Conservation (phyloP, 768 basidiomycete species). For the Arthromyces matolae region DNA sequence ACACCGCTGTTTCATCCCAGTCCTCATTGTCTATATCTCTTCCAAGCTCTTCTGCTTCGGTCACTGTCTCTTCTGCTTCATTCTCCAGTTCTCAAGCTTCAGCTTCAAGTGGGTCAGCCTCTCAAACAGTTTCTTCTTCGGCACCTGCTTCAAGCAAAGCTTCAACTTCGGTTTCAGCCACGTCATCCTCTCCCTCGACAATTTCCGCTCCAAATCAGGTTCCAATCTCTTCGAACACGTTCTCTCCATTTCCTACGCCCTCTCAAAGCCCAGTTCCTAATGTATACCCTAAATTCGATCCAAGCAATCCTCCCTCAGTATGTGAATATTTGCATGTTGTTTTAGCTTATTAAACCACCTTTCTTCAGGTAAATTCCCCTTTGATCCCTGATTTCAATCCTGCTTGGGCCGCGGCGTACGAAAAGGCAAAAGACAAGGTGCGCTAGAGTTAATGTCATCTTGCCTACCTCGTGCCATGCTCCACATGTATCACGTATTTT, state of each 20-base stretch:
- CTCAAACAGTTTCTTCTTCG: slow-evolving; percentile 1
- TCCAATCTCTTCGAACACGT: slow-evolving; percentile 17
- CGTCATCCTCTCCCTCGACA: slow-evolving; percentile 5
- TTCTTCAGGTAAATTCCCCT: slow-evolving; percentile 28
- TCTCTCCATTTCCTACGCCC: slow-evolving; percentile 62
- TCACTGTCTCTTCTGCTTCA: not conserved
- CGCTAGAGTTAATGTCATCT: slow-evolving; percentile 13
- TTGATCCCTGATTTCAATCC: slow-evolving; percentile 45
- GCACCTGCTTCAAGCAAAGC: not conserved
- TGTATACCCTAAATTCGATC: slow-evolving; percentile 52
- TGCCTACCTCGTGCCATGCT: not conserved
- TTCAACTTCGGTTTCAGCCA: slow-evolving; percentile 1
- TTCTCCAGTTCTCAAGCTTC: not conserved
- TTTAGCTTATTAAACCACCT: not conserved
- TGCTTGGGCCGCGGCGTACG: slow-evolving; percentile 58
- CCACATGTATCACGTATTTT: not conserved
- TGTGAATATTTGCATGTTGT: slow-evolving; percentile 12
- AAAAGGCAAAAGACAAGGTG: slow-evolving; percentile 55
- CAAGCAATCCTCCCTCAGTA: slow-evolving; percentile 54
- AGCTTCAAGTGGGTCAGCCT: slow-evolving; percentile 1
- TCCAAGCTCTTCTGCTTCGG: slow-evolving; percentile 3
- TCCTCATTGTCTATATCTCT: not conserved
- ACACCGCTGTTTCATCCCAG: not conserved
- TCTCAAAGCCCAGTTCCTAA: slow-evolving; percentile 49
- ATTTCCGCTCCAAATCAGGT: slow-evolving; percentile 8